Base-by-base conservation (phyloP, 1,139 yeast species). In the Taiozyma onychis region DNA sequence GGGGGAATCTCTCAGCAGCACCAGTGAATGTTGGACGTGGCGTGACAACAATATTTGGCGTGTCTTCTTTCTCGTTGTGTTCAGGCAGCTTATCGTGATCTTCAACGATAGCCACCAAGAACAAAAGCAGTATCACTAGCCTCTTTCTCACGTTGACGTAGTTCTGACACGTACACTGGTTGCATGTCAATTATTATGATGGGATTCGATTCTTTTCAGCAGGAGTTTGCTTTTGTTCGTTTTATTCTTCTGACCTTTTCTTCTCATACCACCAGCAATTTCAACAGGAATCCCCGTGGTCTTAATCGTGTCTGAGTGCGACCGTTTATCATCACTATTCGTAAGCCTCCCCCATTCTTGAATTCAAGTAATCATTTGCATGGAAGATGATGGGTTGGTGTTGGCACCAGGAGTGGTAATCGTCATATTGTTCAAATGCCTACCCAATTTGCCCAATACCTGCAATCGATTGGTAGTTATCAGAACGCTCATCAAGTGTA, bases 381-480 rank as follows among this genome's bases (percentile, higher is more conserved):
- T 80, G 99, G 99, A 93, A 24, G 83, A 76, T 6, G 82, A 72
- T 4, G 78, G 75, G 46, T 76, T 78, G 16, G 81, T 84, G 50
- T 76, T 79, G 42, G 78, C 80, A 55, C 80, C 83, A 9, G 86
- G 86, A 47, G 80, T 80, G 24, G 97, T 90, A 65, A 93, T 83
- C 6, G 97, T 89, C 85, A 93, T 85, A 54, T 95, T 84, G 70
- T 91, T 89, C 66, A 93, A 78, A 54, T 93, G 85, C 62, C 84
- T 87, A 48, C 98, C 98, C 48, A 91, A 75, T 77, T 1, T 99
- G 99, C 98, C 98, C 93, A 47, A 93, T 77, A 6, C 80, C 69
- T 2, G 88, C 83, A 46, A 93, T 77, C 43, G 90, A 70, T 61
- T 79, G 88, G 67, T 84, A 85, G 64, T 87, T 81, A 14, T 81